Conservation (phyloP, 768 basidiomycete species). For the Rhodosporidiobolus sp. region DNA sequence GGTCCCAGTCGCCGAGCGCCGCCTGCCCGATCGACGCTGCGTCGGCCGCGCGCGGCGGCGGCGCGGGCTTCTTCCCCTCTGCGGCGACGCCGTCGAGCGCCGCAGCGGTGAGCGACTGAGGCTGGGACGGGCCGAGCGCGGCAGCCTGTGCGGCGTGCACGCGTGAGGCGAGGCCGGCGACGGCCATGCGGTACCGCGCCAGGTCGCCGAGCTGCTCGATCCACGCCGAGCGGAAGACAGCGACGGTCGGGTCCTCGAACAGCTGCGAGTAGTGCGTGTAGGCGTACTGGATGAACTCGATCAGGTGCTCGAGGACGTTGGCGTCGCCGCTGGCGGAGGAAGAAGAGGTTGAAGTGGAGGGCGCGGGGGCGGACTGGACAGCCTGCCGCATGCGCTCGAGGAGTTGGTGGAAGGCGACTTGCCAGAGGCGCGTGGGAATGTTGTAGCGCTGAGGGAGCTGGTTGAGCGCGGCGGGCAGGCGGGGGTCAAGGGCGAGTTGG, state of each 20-base stretch:
- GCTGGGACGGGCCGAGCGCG: no score
- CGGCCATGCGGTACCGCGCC: slow-evolving; percentile 88
- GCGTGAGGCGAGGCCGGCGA: slow-evolving; percentile 59
- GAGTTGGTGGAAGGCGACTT: slow-evolving; percentile 80
- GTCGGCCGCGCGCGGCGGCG: slow-evolving; percentile 10
- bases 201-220: slow-evolving; percentile 95
- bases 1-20: slow-evolving; percentile 79
- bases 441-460: slow-evolving; percentile 92
- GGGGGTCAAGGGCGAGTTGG: slow-evolving; percentile 76
- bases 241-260: slow-evolving; percentile 72
- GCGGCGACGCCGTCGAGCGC: neutral
- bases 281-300: slow-evolving; percentile 91
- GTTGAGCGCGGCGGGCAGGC: slow-evolving; percentile 80
- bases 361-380: slow-evolving; percentile 57
- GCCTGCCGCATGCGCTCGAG: slow-evolving; percentile 86
- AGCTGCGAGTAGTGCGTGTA: slow-evolving; percentile 90
- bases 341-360: slow-evolving; percentile 37
- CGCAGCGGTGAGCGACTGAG: neutral
- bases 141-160: slow-evolving; percentile 9
- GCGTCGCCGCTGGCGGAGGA: slow-evolving; percentile 26
- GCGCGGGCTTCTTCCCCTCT: neutral
- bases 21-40: slow-evolving; percentile 70
- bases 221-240: slow-evolving; percentile 75
- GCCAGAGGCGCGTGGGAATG: slow-evolving; percentile 90
- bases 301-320: slow-evolving; percentile 81